Evolutionary conservation across 176 grass and related monocot species (phyloP).

Genomic region (Cenchrus fungigraminus): DNA sequence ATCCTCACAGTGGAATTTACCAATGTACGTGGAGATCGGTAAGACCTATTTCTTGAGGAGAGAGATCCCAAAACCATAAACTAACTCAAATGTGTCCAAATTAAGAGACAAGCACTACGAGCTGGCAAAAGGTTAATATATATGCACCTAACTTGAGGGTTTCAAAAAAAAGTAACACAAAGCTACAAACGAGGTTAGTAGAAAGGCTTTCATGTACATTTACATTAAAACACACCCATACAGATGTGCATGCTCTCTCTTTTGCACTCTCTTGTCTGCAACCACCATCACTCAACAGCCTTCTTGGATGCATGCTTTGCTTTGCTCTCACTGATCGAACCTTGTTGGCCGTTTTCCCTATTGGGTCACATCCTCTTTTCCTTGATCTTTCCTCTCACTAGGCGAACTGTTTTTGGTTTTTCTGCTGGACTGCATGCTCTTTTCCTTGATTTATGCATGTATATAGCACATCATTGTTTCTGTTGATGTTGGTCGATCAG

Average conservation of each 20-base stretch:
- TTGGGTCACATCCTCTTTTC: background rate
- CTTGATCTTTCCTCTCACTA: too few relatives aligned
- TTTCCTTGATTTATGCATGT: background rate
- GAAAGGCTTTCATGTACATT: conserved; percentile 9
- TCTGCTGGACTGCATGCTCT: too few relatives aligned
- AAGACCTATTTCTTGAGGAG: background rate
- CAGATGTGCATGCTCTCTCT: conserved; percentile 1
- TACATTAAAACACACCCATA: background rate
- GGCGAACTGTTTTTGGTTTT: too few relatives aligned
- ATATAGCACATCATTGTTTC: background rate
- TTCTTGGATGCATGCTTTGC: too few relatives aligned
- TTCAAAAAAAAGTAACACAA: background rate
- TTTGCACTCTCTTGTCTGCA: conserved; percentile 23
- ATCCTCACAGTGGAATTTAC: background rate
- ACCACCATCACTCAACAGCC: conserved; percentile 11
- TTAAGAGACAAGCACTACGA: background rate
- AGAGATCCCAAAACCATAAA: background rate
- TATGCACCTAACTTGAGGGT: background rate
- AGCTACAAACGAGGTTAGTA: background rate
- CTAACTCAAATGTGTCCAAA: conserved; percentile 1
- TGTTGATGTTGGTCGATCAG: background rate
- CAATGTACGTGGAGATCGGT: background rate
- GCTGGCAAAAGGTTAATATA: background rate
- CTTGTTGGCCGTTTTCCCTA: background rate
- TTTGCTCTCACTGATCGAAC: background rate